Conservation (phyloP, 2,329 filamentous ascomycete species). For the Fusarium nodosum region DNA sequence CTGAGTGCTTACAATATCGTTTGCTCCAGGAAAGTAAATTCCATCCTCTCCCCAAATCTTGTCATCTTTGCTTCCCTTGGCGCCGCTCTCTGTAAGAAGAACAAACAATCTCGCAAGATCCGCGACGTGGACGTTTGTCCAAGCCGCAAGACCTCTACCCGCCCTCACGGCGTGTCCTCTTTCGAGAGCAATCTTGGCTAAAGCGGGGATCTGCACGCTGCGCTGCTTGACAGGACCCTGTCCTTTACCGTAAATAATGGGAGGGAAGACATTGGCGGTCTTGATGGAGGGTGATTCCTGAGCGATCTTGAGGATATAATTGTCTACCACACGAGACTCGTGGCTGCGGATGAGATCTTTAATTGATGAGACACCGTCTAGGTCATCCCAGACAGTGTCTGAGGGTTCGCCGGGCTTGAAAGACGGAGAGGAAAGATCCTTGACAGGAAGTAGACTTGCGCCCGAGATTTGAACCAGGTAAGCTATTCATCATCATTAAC, state of each 20-base stretch:
- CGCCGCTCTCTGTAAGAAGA: constrained; percentile 51
- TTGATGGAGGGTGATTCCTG: constrained; percentile 47
- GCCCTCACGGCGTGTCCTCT: constrained; percentile 52
- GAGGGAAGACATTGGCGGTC: constrained; percentile 55
- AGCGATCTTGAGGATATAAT: constrained; percentile 54
- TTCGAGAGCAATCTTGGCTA: constrained; percentile 53
- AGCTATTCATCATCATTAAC: not conserved
- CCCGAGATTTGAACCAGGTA: constrained; percentile 57
- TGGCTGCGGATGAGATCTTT: constrained; percentile 48
- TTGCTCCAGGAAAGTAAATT: constrained; percentile 53
- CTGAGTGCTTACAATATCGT: constrained; percentile 48
- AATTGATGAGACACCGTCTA: constrained; percentile 48
- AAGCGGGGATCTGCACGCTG: constrained; percentile 58
- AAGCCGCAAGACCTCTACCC: constrained; percentile 53
- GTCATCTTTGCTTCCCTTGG: constrained; percentile 35
- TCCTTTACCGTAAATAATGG: constrained; percentile 58
- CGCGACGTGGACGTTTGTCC: constrained; percentile 55
- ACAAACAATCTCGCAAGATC: constrained; percentile 53
- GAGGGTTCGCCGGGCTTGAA: constrained; percentile 52
- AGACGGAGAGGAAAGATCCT: constrained; percentile 51
- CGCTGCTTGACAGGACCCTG: constrained; percentile 56
- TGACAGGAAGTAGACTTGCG: constrained; percentile 52
- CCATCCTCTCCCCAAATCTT: constrained; percentile 57
- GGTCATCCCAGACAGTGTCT: constrained; percentile 54
- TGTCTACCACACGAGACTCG: constrained; percentile 54